phyloP scores from a whole-genome alignment of 352 stramenopile species.

The Globisporangium ultimum region DNA sequence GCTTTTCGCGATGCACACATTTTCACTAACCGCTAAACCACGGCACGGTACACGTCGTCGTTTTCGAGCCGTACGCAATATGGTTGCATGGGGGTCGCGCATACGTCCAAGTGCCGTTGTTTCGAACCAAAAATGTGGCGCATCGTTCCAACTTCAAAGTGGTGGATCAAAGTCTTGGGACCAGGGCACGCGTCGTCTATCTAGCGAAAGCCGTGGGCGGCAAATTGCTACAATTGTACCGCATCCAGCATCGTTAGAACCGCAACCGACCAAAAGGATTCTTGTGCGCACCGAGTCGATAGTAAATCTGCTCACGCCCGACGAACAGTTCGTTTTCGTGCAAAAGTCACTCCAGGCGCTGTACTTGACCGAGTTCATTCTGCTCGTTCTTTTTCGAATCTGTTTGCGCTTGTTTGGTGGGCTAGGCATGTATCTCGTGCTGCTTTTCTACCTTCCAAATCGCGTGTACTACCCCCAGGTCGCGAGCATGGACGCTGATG shows the following conservation, averaged over 20 bases:
- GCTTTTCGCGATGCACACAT: not conserved
- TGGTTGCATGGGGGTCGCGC: too few species aligned
- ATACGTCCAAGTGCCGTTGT: not conserved
- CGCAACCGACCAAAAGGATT: not conserved
- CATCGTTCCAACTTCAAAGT: too few species aligned
- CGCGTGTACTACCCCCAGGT: slow-evolving; percentile 28
- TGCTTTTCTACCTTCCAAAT: slow-evolving; percentile 32
- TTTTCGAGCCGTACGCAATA: not conserved
- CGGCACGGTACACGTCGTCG: too few species aligned
- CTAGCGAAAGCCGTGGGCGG: too few species aligned
- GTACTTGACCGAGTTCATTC: slow-evolving; percentile 14
- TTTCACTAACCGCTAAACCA: too few species aligned
- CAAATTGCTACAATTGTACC: too few species aligned
- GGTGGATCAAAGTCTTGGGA: not conserved
- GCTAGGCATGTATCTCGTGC: slow-evolving; percentile 3
- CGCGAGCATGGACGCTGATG: slow-evolving; percentile 6
- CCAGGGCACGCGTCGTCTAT: not conserved
- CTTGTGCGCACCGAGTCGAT: not conserved
- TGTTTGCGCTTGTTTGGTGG: slow-evolving; percentile 22
- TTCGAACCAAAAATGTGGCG: not conserved
- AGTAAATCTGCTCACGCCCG: not conserved
- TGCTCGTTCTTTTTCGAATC: slow-evolving; percentile 16
- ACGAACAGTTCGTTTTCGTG: not conserved
- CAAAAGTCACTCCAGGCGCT: slow-evolving; percentile 9
- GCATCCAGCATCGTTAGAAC: not conserved